Conservation (phyloP, 2,329 filamentous ascomycete species). For the Fusarium bactridioides region DNA sequence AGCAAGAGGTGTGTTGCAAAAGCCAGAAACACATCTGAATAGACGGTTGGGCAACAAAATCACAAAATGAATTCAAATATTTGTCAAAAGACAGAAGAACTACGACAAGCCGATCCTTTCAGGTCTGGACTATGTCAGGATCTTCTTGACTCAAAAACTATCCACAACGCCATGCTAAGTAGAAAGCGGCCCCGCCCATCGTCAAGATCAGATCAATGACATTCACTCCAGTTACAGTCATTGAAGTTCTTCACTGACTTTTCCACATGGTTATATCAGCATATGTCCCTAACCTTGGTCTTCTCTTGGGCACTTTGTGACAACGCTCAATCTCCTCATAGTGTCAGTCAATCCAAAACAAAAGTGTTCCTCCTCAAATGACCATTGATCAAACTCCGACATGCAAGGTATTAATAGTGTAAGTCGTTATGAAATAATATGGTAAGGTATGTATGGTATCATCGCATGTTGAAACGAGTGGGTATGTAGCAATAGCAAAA, state of each 20-base stretch:
- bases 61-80: background rate
- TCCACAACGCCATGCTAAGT: constrained; percentile 27
- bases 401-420: constrained; percentile 38
- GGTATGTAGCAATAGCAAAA: constrained; percentile 44
- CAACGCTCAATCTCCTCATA: background rate
- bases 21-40: background rate
- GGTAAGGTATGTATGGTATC: constrained; percentile 38
- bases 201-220: background rate
- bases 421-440: constrained; percentile 35
- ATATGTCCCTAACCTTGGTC: background rate
- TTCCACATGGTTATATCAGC: background rate
- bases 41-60: background rate
- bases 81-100: background rate
- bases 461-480: constrained; percentile 44
- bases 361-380: constrained; percentile 13
- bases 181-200: constrained; percentile 5
- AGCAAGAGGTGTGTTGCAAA: background rate
- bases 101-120: background rate
- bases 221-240: background rate
- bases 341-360: constrained; percentile 6
- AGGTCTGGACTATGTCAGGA: background rate
- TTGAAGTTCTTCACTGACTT: background rate
- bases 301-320: background rate
- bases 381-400: constrained; percentile 13
- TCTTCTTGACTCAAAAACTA: constrained; percentile 6